Base-by-base conservation (phyloP, 2,329 filamentous ascomycete genomes). In the Myotisia sp. region DNA sequence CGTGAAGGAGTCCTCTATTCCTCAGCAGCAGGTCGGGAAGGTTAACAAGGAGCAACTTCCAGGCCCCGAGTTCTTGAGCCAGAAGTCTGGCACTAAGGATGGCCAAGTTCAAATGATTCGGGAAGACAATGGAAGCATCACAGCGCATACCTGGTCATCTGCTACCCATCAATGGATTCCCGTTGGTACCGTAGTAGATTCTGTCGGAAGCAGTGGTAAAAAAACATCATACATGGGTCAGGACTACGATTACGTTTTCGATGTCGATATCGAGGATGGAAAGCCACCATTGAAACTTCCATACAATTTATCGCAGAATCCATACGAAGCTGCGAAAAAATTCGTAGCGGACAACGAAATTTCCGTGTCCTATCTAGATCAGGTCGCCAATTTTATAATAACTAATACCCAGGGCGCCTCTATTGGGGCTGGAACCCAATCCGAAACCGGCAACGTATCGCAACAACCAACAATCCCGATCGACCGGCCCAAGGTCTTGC, bases 191-290 rank as follows among this genome's bases (percentile, higher is more conserved):
- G 86, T 98, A 0, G 90, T 95, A 7, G 84, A 92, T 47, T 74
- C 84, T 3, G 81, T 79, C 4, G 84, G 79, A 23, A 92, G 84
- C 51, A 83, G 76, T 44, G 81, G 83, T 7, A 74, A 74, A 38
- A 85, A 86, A 59, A 73, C 74, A 5, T 68, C 76, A 38, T 79
- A 87, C 51, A 66, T 81, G 1, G 87, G 87, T 20, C 74, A 92
- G 51, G 81, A 87, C 41, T 98, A 92, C 54, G 90, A 98, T 52
- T 94, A 79, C 49, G 86, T 98, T 6, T 95, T 95, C 46, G 86
- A 94, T 50, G 86, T 94, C 17, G 86, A 93, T 47, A 92, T 94
- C 42, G 83, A 93, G 53, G 87, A 94, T 49, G 87, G 85, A 34
- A 87, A 92, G 50, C 86, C 87, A 8, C 75, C 87, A 0, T 65